These are phyloP conservation scores for Trichosanthes truncata DNA, from an alignment of 306 rosid species.

Conservation along the genomic window DNA sequence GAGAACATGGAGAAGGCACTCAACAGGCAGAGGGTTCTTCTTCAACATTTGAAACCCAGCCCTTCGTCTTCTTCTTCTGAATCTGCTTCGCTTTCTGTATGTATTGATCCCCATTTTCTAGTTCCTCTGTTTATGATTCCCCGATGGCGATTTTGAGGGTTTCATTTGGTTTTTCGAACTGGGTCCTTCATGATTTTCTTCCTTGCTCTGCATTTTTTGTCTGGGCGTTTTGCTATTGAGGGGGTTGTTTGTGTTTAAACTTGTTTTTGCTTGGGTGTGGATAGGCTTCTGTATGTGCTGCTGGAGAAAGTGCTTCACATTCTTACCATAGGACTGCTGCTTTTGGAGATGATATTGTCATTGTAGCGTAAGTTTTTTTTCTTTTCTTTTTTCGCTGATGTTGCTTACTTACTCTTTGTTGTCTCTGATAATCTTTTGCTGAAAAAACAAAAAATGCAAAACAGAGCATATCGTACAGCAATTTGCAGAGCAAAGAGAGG, in stretches of 20 bases:
- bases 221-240: too few species aligned
- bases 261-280: neutral
- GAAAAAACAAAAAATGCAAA: neutral
- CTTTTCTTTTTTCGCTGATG: neutral
- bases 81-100: conserved; percentile 50
- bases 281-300: conserved; percentile 61
- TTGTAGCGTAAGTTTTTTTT: conserved; percentile 55
- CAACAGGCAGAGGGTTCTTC: conserved; percentile 55
- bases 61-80: conserved; percentile 27
- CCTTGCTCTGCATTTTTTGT: neutral
- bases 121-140: neutral
- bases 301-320: conserved; percentile 26
- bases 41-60: conserved; percentile 52
- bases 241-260: neutral
- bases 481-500: conserved; percentile 86
- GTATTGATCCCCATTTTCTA: neutral
- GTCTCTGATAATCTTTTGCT: neutral
- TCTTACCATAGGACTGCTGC: conserved; percentile 28
- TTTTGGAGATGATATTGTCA: conserved; percentile 72
- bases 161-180: neutral
- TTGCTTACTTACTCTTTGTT: neutral
- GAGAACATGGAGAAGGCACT: conserved; percentile 63
- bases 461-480: conserved; percentile 76
- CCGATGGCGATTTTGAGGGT: neutral
- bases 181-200: neutral